A percentile compares a stretch with the other conserved stretches of the same genome.
Conservation (phyloP, 1,139 yeast genomes). For the Torulaspora globosa region DNA sequence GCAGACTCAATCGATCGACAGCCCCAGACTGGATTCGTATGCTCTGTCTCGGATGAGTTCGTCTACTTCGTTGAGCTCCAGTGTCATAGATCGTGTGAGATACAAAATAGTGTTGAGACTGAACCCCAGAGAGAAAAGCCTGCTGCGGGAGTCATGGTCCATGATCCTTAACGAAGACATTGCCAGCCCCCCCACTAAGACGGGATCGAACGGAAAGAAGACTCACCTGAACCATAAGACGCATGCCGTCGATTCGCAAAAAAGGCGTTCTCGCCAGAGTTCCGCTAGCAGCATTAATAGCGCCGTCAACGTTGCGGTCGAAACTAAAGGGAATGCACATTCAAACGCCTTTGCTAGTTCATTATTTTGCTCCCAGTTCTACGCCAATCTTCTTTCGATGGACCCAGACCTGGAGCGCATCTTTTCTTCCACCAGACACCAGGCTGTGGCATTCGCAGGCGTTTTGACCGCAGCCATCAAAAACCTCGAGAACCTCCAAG, state of each 20-base stretch:
- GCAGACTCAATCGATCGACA: conserved; percentile 8
- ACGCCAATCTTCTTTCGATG: conserved; percentile 53
- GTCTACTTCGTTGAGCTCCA: conserved; percentile 10
- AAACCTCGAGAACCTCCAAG: conserved; percentile 42
- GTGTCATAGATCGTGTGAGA: conserved; percentile 21
- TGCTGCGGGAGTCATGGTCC: conserved; percentile 43
- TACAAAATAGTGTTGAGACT: conserved; percentile 37
- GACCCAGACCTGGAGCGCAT: conserved; percentile 51
- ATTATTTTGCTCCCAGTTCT: conserved; percentile 58
- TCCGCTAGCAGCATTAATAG: conserved; percentile 6
- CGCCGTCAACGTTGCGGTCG: conserved; percentile 8
- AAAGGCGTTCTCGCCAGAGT: conserved; percentile 2
- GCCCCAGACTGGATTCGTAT: conserved; percentile 8
- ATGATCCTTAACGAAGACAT: conserved; percentile 35
- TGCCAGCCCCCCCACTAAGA: conserved; percentile 9
- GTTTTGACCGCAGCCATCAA: conserved; percentile 62
- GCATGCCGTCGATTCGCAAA: conserved; percentile 3
- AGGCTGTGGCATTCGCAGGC: conserved; percentile 77
- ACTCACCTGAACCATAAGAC: neutral
- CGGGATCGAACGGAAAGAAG: conserved; percentile 7
- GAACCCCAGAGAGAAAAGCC: conserved; percentile 38
- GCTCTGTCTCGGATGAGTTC: conserved; percentile 13
- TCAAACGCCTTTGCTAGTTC: conserved; percentile 43
- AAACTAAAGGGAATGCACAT: conserved; percentile 11
- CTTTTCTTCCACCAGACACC: conserved; percentile 65